Evolutionary conservation across 169 alveolate genomes (phyloP).

Genomic region (Cryptosporidium tyzzeri): DNA sequence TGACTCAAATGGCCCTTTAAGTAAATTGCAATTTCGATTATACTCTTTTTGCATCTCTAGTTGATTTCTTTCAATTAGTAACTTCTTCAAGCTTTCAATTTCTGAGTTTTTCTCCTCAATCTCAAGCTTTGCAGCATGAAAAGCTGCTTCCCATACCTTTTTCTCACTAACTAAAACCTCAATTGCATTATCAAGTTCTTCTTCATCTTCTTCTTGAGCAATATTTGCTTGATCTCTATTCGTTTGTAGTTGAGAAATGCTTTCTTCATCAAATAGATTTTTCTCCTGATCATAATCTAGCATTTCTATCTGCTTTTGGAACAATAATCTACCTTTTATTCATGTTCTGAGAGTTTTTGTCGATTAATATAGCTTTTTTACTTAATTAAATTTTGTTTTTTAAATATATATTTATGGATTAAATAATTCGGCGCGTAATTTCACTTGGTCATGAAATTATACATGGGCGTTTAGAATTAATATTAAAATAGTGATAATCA

Average conservation of each 20-base stretch:
- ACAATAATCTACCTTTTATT: neutral
- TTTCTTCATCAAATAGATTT: conserved; percentile 5
- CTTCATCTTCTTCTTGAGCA: neutral
- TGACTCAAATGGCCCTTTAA: conserved; percentile 45
- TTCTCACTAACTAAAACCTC: conserved; percentile 45
- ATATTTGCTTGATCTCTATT: neutral
- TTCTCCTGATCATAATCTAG: conserved; percentile 6
- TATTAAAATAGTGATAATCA: too few species aligned
- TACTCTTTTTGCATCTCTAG: neutral
- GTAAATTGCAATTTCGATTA: conserved; percentile 11
- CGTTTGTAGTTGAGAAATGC: neutral
- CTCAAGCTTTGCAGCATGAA: conserved; percentile 52
- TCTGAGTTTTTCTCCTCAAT: conserved; percentile 33
- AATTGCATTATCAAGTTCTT: conserved; percentile 61
- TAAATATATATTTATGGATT: neutral
- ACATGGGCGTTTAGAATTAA: neutral
- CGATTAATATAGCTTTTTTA: neutral
- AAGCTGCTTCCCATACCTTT: conserved; percentile 67
- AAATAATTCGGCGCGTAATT: neutral
- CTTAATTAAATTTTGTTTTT: neutral
- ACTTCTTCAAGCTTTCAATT: conserved; percentile 34
- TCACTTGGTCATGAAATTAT: conserved; percentile 6
- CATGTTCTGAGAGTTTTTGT: neutral
- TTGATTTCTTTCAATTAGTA: neutral
- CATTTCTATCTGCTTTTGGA: neutral